Percentiles rank a stretch among this genome's conserved stretches.
Conservation (phyloP, 257 asterid genomes). For the Eucommia ulmoides region DNA sequence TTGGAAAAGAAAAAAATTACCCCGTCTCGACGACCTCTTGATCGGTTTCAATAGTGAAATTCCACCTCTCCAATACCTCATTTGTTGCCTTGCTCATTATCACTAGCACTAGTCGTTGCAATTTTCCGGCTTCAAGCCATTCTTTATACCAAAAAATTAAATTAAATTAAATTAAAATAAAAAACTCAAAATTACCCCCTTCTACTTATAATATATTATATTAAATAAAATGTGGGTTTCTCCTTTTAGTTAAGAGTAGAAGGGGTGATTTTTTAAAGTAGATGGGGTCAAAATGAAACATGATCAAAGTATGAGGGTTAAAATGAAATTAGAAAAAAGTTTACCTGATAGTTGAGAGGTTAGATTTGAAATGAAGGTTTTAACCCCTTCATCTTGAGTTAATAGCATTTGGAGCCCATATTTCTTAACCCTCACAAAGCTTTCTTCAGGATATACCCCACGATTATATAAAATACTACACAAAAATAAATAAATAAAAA, state of each 20-base stretch:
- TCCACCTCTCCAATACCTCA: slow-evolving; percentile 97
- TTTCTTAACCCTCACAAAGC: slow-evolving; percentile 78
- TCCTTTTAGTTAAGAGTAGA: too few species aligned
- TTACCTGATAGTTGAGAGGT: slow-evolving; percentile 87
- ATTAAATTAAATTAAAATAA: neutral
- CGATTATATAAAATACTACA: slow-evolving; percentile 74
- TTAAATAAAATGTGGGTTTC: too few species aligned
- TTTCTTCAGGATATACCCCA: slow-evolving; percentile 85
- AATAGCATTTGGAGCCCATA: slow-evolving; percentile 91
- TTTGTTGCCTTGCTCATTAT: slow-evolving; percentile 81
- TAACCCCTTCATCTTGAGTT: slow-evolving; percentile 88
- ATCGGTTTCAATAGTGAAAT: slow-evolving; percentile 79
- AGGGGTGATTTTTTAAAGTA: too few species aligned
- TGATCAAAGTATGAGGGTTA: neutral
- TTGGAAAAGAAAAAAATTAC: slow-evolving; percentile 23
- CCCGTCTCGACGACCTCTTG: slow-evolving; percentile 80
- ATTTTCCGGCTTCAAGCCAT: slow-evolving; percentile 91
- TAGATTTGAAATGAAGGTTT: slow-evolving; percentile 73
- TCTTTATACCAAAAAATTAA: slow-evolving; percentile 23
- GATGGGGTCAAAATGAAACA: too few species aligned
- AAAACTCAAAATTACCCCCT: neutral
- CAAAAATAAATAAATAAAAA: too few species aligned
- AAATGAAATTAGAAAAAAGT: neutral
- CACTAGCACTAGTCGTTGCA: slow-evolving; percentile 83
- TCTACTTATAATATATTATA: too few species aligned